These are phyloP conservation scores for Microdochium paspali DNA, from an alignment of 2,329 filamentous ascomycete species.

Conservation along the genomic window DNA sequence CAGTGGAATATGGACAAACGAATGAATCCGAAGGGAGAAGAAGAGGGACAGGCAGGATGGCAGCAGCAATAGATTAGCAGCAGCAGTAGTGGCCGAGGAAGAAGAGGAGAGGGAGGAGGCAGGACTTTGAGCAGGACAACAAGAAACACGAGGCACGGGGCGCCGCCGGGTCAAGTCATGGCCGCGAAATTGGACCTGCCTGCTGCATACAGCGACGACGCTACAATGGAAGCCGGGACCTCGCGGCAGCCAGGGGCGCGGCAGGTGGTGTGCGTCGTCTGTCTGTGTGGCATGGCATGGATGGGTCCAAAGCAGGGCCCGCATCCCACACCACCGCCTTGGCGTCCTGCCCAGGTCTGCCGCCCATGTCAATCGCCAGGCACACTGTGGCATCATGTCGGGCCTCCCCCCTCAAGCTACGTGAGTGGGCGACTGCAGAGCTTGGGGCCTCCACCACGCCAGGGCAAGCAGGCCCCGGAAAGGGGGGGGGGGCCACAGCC, in stretches of 20 bases:
- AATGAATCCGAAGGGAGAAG: conserved; percentile 25
- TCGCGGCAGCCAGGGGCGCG: neutral
- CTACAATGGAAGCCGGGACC: neutral
- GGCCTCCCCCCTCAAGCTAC: too few relatives aligned
- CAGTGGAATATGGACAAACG: conserved; percentile 23
- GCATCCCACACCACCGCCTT: neutral
- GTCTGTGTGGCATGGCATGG: neutral
- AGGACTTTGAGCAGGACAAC: conserved; percentile 17
- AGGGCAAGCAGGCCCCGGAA: too few relatives aligned
- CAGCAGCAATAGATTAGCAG: conserved; percentile 17
- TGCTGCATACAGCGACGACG: too few relatives aligned
- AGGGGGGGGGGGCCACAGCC: too few relatives aligned
- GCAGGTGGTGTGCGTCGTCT: neutral
- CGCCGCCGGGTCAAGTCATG: neutral
- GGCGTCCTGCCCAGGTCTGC: neutral
- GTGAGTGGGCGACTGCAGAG: too few relatives aligned
- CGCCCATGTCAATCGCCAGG: neutral
- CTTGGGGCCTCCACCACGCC: too few relatives aligned
- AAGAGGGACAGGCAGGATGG: conserved; percentile 9
- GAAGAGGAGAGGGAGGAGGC: conserved; percentile 18
- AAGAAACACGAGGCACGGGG: neutral
- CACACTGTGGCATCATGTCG: neutral
- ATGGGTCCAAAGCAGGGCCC: neutral
- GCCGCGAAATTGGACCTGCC: neutral
- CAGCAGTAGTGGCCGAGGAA: conserved; percentile 11